A percentile compares a stretch with the other conserved stretches of the same genome.
These are phyloP conservation scores for Tremella yokohamensis DNA, from an alignment of 768 basidiomycete species.

Conservation along the genomic window DNA sequence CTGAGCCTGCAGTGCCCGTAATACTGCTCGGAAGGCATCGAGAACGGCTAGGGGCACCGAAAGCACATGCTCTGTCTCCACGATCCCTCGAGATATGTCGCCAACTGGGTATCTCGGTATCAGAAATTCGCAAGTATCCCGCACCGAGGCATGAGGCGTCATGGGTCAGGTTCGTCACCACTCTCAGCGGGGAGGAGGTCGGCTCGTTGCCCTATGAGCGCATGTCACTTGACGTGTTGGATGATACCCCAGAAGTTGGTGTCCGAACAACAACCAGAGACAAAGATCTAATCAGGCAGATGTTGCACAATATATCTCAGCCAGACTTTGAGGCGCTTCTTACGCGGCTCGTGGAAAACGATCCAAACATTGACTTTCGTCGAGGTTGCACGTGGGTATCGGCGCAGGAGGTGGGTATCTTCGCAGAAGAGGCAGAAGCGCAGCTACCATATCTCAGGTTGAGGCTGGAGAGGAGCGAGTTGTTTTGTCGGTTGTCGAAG, in stretches of 20 bases:
- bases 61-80: constrained; percentile 13
- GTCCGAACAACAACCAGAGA: too few species aligned
- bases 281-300: constrained; percentile 12
- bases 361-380: constrained; percentile 7
- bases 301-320: constrained; percentile 22
- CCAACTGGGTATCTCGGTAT: constrained; percentile 9
- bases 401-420: constrained; percentile 3
- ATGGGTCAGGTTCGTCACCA: constrained; percentile 13
- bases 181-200: constrained; percentile 10
- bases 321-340: constrained; percentile 13
- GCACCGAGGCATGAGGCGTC: constrained; percentile 11
- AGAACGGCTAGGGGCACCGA: constrained; percentile 7
- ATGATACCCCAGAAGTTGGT: constrained; percentile 12
- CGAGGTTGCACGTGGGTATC: constrained; percentile 15
- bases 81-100: constrained; percentile 12
- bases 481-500: constrained; percentile 1
- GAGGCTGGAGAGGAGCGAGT: too few species aligned
- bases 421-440: not conserved
- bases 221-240: constrained; percentile 7
- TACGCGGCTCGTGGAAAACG: constrained; percentile 2
- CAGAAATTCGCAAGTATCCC: constrained; percentile 7
- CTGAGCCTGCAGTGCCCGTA: constrained; percentile 6
- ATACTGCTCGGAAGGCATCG: constrained; percentile 10
- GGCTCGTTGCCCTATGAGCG: constrained; percentile 11
- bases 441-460: too few species aligned